A percentile compares a stretch with the other conserved stretches of the same genome.
Evolutionary conservation across 495 filamentous ascomycete species (phyloP).

Genomic region (Neurospora sp.): DNA sequence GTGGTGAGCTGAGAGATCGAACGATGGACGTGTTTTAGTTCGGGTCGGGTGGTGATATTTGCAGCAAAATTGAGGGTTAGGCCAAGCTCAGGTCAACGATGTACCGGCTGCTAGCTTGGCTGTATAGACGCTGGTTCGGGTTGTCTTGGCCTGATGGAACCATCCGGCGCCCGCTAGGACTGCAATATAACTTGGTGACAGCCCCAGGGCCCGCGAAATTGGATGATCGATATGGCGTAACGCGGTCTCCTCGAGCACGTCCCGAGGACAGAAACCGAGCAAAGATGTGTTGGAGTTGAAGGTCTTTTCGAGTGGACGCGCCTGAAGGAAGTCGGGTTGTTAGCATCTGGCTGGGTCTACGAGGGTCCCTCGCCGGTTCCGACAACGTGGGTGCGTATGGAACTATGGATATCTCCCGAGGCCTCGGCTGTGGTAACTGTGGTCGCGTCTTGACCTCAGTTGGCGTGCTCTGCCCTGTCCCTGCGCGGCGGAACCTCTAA

Average conservation of each 20-base stretch:
- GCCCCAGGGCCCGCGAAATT: not conserved
- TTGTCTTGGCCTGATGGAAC: not conserved
- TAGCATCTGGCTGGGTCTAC: not conserved
- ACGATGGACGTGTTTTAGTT: not conserved
- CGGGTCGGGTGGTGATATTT: not conserved
- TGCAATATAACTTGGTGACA: not conserved
- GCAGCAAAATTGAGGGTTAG: not conserved
- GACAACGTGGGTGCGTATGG: not conserved
- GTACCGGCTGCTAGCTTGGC: not conserved
- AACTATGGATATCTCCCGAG: not conserved
- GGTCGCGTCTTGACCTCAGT: not conserved
- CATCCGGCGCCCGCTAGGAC: not conserved
- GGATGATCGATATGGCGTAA: not conserved
- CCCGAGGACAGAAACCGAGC: not conserved
- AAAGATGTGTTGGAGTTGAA: not conserved
- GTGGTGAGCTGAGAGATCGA: not conserved
- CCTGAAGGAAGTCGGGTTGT: not conserved
- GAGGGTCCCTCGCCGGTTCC: not conserved
- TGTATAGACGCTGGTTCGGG: not conserved
- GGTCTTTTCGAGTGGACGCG: not conserved
- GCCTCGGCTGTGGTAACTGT: not conserved
- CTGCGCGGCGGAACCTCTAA: not conserved
- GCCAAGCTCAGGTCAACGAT: not conserved
- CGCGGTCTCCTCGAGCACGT: not conserved
- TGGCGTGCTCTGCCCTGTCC: not conserved